Base-by-base conservation (phyloP, 345 rosid species). In the Aurinia saxatilis region DNA sequence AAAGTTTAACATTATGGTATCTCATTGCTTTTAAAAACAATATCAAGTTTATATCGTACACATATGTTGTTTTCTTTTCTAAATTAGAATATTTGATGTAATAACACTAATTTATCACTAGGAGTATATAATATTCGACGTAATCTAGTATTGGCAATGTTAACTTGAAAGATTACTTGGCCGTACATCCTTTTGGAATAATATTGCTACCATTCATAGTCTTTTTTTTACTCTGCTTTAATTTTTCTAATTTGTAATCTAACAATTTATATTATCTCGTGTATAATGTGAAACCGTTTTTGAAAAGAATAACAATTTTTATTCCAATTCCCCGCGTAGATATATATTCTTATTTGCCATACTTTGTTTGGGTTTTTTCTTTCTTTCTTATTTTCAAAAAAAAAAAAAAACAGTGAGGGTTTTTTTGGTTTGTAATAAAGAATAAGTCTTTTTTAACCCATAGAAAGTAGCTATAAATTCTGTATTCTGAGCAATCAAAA, bases 71-170 rank as follows among this genome's bases (percentile, higher is more conserved):
- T 37, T 30, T 55, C 74, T 63, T 62, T 56, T 62, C 29, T 9
- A 47, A 62, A 48, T 62, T 14, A 40, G 68, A 70, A 62, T 70
- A 62, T 62, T 62, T 70, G 68, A 70, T 62, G 74, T 70, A 54
- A 70, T 58, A 70, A 62, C 64, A 31, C 74, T n/a, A 47, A 14
- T 0, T 30, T 39, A 39, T 30, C 57, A 41, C 39, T 41, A 59
- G 13, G 33, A 60, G 34, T 60, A 17, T 52, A 47, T 47, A 47
- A 47, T 70, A 70, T 70, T 55, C 58, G 50, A 45, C 52, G 62
- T 40, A 56, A 63, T 39, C 52, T 48, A 49, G 74, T 47, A 48
- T 8, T 18, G 18, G 30, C 23, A 47, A 15, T 48, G 2, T 30
- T 36, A 31, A 8, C 10, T 29, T 0, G 25, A 31, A 37, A 14